A percentile compares a stretch with the other conserved stretches of the same genome.
Conservation (phyloP, 1,284 basidiomycete species). For the Tilletia indica region DNA sequence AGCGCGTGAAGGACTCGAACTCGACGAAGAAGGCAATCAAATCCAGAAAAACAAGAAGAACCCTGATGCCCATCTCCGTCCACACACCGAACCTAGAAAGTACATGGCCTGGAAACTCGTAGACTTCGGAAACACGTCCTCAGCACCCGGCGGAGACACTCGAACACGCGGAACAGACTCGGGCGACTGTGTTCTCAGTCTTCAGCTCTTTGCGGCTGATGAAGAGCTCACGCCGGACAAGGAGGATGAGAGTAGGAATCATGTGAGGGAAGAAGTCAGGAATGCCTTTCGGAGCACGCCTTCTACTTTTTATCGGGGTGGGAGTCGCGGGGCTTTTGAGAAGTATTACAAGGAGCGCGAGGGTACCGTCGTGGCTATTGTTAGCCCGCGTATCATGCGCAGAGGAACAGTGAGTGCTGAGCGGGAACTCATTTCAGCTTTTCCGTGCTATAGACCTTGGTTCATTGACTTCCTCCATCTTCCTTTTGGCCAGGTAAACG, state of each 20-base stretch:
- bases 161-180: constrained; percentile 59
- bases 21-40: constrained; percentile 29
- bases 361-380: constrained; percentile 81
- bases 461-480: neutral
- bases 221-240: constrained; percentile 18
- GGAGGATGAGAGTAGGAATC: constrained; percentile 57
- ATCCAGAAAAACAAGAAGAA: constrained; percentile 51
- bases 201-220: constrained; percentile 87
- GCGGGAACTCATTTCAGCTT: too few relatives aligned
- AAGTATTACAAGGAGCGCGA: constrained; percentile 76
- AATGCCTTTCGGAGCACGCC: neutral
- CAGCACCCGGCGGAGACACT: constrained; percentile 47
- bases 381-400: constrained; percentile 83
- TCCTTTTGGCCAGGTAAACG: constrained; percentile 6
- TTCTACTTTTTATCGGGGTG: constrained; percentile 60
- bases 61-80: constrained; percentile 49
- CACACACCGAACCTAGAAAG: constrained; percentile 64
- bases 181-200: constrained; percentile 77
- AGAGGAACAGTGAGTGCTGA: constrained; percentile 70
- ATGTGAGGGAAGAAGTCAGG: constrained; percentile 43
- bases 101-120: constrained; percentile 83
- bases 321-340: constrained; percentile 89
- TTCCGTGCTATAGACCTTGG: too few relatives aligned
- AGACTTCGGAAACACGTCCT: constrained; percentile 70
- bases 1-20: constrained; percentile 27